A percentile compares a stretch with the other conserved stretches of the same genome.
Conservation (phyloP, 768 basidiomycete species). For the Pilatotrama ljubarskyi region DNA sequence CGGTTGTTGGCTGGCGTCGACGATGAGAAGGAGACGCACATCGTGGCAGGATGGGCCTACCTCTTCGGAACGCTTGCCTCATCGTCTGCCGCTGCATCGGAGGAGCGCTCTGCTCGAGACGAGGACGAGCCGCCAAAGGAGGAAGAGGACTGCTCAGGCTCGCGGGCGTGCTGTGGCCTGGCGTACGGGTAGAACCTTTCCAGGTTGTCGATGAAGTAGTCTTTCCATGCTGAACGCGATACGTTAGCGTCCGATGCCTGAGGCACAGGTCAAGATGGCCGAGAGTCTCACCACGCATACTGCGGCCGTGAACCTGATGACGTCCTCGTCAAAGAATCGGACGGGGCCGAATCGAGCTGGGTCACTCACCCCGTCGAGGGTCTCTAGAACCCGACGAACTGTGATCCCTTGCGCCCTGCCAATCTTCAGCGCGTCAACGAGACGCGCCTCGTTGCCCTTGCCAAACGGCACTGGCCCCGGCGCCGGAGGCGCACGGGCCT, state of each 20-base stretch:
- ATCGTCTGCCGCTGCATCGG: too few species aligned
- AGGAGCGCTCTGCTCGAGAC: too few species aligned
- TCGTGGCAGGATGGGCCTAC: too few species aligned
- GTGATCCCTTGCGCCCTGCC: not conserved
- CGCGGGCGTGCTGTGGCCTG: not conserved
- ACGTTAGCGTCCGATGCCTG: too few species aligned
- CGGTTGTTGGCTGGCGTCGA: too few species aligned
- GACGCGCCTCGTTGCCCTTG: not conserved
- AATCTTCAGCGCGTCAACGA: not conserved
- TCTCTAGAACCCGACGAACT: not conserved
- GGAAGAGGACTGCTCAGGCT: too few species aligned
- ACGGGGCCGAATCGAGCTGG: not conserved
- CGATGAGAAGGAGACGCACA: too few species aligned
- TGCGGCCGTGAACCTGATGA: not conserved
- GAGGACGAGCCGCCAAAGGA: not conserved
- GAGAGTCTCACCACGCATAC: not conserved
- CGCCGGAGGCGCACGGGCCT: not conserved
- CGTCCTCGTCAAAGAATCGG: too few species aligned
- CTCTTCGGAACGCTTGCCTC: too few species aligned
- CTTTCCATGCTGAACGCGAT: not conserved
- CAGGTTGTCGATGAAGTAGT: conserved; percentile 2
- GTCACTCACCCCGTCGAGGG: not conserved
- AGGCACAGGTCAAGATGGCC: too few species aligned
- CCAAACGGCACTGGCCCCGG: too few species aligned
- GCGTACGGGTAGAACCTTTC: not conserved